Conservation (phyloP, 2,329 filamentous ascomycete species). For the Clarireedia hainanense region DNA sequence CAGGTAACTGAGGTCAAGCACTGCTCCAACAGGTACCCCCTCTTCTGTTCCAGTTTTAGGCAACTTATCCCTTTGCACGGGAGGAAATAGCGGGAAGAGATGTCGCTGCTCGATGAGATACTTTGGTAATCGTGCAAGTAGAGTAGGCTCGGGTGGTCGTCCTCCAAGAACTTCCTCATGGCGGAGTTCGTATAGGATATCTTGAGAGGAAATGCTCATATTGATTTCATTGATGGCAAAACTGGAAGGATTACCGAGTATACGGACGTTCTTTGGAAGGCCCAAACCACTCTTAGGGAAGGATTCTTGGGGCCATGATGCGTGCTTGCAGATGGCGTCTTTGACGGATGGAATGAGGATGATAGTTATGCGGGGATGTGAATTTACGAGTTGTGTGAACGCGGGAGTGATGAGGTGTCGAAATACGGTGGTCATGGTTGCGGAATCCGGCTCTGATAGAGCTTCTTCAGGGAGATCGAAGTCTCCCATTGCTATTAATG, state of each 20-base stretch:
- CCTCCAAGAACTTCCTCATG: constrained; percentile 60
- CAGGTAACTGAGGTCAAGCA: constrained; percentile 75
- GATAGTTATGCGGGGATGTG: constrained; percentile 73
- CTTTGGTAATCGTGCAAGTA: constrained; percentile 56
- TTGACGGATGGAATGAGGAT: constrained; percentile 77
- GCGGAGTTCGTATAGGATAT: constrained; percentile 76
- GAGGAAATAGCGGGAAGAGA: constrained; percentile 84
- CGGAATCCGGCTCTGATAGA: constrained; percentile 64
- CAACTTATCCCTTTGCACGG: constrained; percentile 59
- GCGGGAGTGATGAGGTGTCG: constrained; percentile 68
- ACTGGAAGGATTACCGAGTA: constrained; percentile 87
- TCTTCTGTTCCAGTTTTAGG: constrained; percentile 56
- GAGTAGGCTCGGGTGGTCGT: constrained; percentile 37
- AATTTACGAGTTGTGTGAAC: constrained; percentile 59
- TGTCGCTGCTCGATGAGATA: constrained; percentile 85
- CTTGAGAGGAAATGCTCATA: constrained; percentile 74
- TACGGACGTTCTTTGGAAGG: constrained; percentile 65
- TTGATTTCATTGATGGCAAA: constrained; percentile 81
- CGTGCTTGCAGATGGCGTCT: constrained; percentile 73
- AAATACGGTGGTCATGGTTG: constrained; percentile 78
- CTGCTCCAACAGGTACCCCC: constrained; percentile 60
- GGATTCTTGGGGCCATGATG: constrained; percentile 76
- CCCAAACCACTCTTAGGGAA: constrained; percentile 65
- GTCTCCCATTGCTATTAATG: constrained; percentile 72
- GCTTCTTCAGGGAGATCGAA: constrained; percentile 66